These are phyloP conservation scores for Apiotrichum gracile DNA, from an alignment of 1,284 basidiomycete species.

Conservation along the genomic window DNA sequence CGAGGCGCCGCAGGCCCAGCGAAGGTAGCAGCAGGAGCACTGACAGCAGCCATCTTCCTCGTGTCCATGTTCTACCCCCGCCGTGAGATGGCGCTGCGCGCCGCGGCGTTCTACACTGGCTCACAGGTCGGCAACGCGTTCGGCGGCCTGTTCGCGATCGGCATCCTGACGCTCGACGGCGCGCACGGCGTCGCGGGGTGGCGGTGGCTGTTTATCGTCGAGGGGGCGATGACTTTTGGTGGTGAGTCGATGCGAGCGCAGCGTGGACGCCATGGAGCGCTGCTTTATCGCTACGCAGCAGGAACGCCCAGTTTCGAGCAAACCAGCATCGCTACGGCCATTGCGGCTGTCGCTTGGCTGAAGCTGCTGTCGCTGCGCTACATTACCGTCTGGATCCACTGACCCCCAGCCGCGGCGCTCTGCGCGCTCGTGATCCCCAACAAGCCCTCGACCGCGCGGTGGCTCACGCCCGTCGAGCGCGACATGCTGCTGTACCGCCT, in stretches of 20 bases:
- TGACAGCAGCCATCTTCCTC: conserved; percentile 24
- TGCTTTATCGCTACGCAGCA: too few relatives aligned
- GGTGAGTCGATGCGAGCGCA: too few relatives aligned
- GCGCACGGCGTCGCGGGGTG: not conserved
- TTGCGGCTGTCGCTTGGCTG: too few relatives aligned
- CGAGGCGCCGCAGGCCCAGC: too few relatives aligned
- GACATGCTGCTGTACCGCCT: conserved; percentile 33
- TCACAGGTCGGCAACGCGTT: conserved; percentile 45
- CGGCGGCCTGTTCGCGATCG: conserved; percentile 31
- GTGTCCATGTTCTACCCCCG: conserved; percentile 34
- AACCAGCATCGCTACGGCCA: too few relatives aligned
- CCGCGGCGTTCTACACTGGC: conserved; percentile 38
- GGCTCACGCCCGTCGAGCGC: conserved; percentile 28
- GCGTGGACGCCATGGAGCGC: too few relatives aligned
- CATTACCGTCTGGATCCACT: conserved; percentile 10
- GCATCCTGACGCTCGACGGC: not conserved
- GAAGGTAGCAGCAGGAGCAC: too few relatives aligned
- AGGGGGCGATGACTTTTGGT: not conserved
- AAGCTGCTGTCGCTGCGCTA: too few relatives aligned
- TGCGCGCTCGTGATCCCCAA: conserved; percentile 27
- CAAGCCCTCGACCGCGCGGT: conserved; percentile 29
- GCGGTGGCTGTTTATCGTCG: conserved; percentile 11
- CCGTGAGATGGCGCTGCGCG: conserved; percentile 31
- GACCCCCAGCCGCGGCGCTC: conserved; percentile 16
- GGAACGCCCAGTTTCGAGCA: too few relatives aligned